phyloP scores from a whole-genome alignment of 345 rosid genomes.

The Arabis alpina region DNA sequence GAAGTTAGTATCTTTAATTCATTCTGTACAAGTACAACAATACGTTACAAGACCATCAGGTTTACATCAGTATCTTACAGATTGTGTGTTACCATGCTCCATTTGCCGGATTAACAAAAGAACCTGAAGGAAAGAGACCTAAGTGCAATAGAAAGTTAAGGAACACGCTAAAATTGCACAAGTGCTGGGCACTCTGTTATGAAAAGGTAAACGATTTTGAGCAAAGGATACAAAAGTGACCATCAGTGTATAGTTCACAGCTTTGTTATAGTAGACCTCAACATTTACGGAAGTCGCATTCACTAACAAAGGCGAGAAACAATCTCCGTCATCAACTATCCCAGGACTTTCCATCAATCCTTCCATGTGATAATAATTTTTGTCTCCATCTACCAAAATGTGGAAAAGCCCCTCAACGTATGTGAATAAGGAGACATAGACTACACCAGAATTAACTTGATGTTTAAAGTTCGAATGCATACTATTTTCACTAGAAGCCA shows the following conservation, averaged over 20 bases:
- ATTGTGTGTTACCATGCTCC: constrained; percentile 98
- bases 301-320: constrained; percentile 78
- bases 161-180: constrained; percentile 47
- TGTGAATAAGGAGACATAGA: constrained; percentile 27
- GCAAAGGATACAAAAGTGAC: constrained; percentile 98
- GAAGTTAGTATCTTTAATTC: constrained; percentile 24
- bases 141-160: constrained; percentile 54
- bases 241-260: constrained; percentile 98
- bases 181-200: constrained; percentile 20
- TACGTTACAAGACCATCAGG: constrained; percentile 6
- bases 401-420: background rate
- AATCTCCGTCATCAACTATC: constrained; percentile 87
- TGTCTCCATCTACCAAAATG: constrained; percentile 73
- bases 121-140: constrained; percentile 97
- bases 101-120: constrained; percentile 91
- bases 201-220: background rate
- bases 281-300: constrained; percentile 92
- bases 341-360: constrained; percentile 94
- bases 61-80: constrained; percentile 59
- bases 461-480: constrained; percentile 28
- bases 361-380: constrained; percentile 76
- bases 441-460: background rate
- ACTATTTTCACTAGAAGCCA: constrained; percentile 51
- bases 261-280: constrained; percentile 94
- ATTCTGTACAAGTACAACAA: background rate